Conservation (phyloP, 495 filamentous ascomycete genomes). For the Aspergillus olivimuriae region DNA sequence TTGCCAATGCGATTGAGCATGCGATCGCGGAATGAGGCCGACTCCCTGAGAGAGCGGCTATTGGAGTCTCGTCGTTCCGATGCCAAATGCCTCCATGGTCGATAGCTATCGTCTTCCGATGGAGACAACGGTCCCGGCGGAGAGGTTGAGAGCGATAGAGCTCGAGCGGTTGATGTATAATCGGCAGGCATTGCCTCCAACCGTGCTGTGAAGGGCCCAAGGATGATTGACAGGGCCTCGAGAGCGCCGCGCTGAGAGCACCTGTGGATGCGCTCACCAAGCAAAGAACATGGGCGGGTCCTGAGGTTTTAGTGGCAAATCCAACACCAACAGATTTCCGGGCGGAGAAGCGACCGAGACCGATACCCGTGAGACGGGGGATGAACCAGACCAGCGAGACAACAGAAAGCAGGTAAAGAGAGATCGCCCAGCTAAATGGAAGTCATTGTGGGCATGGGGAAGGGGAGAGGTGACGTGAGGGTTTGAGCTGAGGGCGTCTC, state of each 20-base stretch:
- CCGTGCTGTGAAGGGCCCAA: not conserved
- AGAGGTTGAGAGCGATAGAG: slow-evolving; percentile 55
- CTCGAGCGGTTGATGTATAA: slow-evolving; percentile 58
- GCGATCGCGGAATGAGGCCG: slow-evolving; percentile 34
- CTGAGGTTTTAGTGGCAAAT: not conserved
- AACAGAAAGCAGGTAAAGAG: too few relatives aligned
- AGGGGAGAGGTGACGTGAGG: too few relatives aligned
- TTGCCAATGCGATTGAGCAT: slow-evolving; percentile 34
- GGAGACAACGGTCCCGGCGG: slow-evolving; percentile 33
- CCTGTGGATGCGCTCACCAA: not conserved
- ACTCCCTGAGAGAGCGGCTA: slow-evolving; percentile 18
- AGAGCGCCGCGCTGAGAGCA: not conserved
- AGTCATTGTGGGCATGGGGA: too few relatives aligned
- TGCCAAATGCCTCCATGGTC: slow-evolving; percentile 32
- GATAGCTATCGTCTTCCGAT: slow-evolving; percentile 31
- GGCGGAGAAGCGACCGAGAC: too few relatives aligned
- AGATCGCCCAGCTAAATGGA: too few relatives aligned
- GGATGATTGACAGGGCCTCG: not conserved
- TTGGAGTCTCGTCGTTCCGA: slow-evolving; percentile 27
- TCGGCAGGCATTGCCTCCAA: slow-evolving; percentile 43
- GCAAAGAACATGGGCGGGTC: slow-evolving; percentile 8
- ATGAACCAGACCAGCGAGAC: too few relatives aligned
- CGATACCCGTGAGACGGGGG: too few relatives aligned
- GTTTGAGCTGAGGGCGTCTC: too few relatives aligned
- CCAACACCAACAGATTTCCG: too few relatives aligned